Evolutionary conservation across 192 early-diverging fungal species (phyloP).

Genomic region (Coemansia sp.): DNA sequence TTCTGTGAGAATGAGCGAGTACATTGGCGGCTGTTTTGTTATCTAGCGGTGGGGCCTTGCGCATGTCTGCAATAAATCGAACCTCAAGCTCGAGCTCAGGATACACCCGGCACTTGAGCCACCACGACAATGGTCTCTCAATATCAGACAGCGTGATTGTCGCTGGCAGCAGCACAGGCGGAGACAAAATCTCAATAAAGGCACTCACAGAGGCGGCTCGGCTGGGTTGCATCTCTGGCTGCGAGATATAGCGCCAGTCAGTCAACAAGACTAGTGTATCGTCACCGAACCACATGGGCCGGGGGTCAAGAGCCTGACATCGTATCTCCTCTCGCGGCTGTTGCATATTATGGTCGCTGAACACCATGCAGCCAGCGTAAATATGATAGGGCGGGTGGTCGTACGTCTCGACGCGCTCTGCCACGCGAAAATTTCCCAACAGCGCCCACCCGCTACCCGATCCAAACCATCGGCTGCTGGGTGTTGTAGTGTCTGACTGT

Average conservation of each 20-base stretch:
- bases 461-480: background rate
- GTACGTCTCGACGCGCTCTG: conserved; percentile 18
- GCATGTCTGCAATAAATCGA: conserved; percentile 12
- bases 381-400: conserved; percentile 15
- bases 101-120: conserved; percentile 20
- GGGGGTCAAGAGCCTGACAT: conserved; percentile 16
- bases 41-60: background rate
- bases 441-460: conserved; percentile 16
- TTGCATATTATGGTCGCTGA: conserved; percentile 1
- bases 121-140: conserved; percentile 27
- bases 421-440: conserved; percentile 28
- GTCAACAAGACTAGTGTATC: conserved; percentile 22
- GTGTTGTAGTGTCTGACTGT: background rate
- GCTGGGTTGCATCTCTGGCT: conserved; percentile 5
- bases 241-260: conserved; percentile 33
- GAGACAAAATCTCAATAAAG: conserved; percentile 26
- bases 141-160: background rate
- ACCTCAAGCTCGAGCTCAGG: conserved; percentile 21
- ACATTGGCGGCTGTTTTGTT: conserved; percentile 8
- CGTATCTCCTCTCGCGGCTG: conserved; percentile 9
- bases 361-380: conserved; percentile 21
- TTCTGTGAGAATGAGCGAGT: background rate
- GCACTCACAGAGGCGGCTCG: conserved; percentile 9
- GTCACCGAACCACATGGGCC: conserved; percentile 21
- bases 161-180: conserved; percentile 21